A percentile compares a stretch with the other conserved stretches of the same genome.
phyloP scores from a whole-genome alignment of 140 eudicot genomes.

The Bidens hawaiensis region DNA sequence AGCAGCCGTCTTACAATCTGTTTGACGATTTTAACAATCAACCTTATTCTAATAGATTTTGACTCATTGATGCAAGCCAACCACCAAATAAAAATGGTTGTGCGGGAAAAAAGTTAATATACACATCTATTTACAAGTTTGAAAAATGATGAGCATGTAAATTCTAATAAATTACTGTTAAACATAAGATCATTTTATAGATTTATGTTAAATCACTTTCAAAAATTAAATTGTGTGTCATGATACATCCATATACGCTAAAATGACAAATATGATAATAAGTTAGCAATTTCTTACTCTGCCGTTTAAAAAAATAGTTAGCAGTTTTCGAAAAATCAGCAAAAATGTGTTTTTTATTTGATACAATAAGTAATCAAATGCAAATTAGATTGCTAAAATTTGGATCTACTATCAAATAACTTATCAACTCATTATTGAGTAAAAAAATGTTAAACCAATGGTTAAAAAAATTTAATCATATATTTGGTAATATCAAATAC shows the following conservation, averaged over 20 bases:
- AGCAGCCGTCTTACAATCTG: not conserved
- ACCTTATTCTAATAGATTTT: not conserved
- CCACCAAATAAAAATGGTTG: not conserved
- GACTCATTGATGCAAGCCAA: not conserved
- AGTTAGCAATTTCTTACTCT: too few species aligned
- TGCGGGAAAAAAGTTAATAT: not conserved
- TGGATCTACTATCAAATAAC: not conserved
- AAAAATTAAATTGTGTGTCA: not conserved
- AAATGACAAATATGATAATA: not conserved
- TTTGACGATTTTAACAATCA: not conserved
- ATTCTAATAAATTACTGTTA: not conserved
- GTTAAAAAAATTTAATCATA: not conserved
- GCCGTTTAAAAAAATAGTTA: too few species aligned
- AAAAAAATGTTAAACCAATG: not conserved
- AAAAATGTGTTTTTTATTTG: not conserved
- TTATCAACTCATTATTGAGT: not conserved
- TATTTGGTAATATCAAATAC: conserved; percentile 29
- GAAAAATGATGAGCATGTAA: not conserved
- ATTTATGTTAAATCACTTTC: not conserved
- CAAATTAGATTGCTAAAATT: not conserved
- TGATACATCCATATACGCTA: not conserved
- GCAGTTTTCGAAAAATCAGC: not conserved
- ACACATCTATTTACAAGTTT: not conserved
- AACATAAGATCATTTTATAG: not conserved
- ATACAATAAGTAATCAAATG: not conserved